Evolutionary conservation across 768 basidiomycete species (phyloP), one percentile per base, ranked within the genome.

Genomic region (Russula griseocarnosa): DNA sequence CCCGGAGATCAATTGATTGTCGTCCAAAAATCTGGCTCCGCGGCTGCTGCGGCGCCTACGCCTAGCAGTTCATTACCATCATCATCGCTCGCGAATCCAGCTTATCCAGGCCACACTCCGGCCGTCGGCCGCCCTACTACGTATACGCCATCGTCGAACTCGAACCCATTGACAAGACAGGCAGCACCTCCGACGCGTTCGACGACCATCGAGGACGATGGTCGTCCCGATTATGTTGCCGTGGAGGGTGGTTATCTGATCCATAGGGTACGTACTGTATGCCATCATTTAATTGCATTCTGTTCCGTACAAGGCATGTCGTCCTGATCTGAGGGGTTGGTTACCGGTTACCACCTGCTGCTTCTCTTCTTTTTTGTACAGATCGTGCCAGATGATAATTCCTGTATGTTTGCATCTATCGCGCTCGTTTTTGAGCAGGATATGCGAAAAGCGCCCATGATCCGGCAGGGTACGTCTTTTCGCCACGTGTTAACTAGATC

Each of bases 321-420:
- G 34, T 36, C 5, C 14, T 38, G 38, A n/a, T 22, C 32, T 70
- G 49, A 46, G 26, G 40, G 66, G n/a, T n/a, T 38, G 52, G 1
- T 10, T 30, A 30, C 30, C 30, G 34, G 34, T 34, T 9, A 11
- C 34, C 9, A 3, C 34, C 34, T 3, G 66, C 40, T 59, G n/a
- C 2, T 30, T 5, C 44, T 44, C 6, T 5, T 16, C 3, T 9
- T 38, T 16, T 20, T n/a, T 36, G 40, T 28, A 42, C 67, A 90
- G 84, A 81, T 94, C 60, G 92, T 96, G 20, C 95, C 94, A n/a
- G 96, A 98, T 71, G 96, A 98, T 76, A 98, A 98, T 70, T 90
- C 93, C 1, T 98, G 96, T 74, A 78, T 98, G 34, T 98, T 98
- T 77, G 89, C 89, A 3, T 86, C 94, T 3, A 79, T 92, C 51